Evolutionary conservation across 1,284 basidiomycete species (phyloP).

Genomic region (Ceratobasidium theobromae): DNA sequence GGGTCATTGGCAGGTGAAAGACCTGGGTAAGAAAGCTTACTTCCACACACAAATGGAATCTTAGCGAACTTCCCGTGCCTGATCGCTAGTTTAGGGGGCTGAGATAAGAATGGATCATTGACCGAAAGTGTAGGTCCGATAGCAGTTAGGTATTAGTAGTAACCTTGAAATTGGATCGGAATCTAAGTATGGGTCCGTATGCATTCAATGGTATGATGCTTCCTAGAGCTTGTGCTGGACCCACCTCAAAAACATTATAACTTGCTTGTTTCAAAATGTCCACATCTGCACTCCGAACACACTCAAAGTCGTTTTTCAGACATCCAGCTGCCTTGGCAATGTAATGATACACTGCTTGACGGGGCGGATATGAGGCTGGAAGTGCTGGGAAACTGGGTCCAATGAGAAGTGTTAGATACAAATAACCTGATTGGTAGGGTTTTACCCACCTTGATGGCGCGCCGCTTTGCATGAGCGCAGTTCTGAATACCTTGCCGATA

Average conservation of each 20-base stretch:
- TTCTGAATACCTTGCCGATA: conserved; percentile 13
- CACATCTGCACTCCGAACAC: not conserved
- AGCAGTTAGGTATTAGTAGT: not conserved
- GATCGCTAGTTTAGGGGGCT: conserved; percentile 24
- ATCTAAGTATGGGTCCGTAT: not conserved
- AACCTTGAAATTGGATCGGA: not conserved
- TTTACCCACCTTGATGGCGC: conserved; percentile 4
- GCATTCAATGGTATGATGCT: not conserved
- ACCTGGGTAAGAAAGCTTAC: conserved; percentile 6
- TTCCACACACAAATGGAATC: conserved; percentile 44
- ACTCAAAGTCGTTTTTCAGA: not conserved
- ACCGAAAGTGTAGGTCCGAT: not conserved
- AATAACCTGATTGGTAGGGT: not conserved
- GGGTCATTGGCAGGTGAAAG: not conserved
- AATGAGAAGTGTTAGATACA: not conserved
- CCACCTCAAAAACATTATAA: not conserved
- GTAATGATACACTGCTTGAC: not conserved
- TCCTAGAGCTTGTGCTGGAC: not conserved
- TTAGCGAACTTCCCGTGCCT: conserved; percentile 39
- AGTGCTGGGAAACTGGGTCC: not conserved
- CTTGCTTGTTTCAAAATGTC: not conserved
- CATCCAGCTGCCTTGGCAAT: not conserved
- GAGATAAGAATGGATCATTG: not conserved
- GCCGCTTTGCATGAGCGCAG: conserved; percentile 31
- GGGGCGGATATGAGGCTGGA: not conserved